Conservation (phyloP, 2,329 filamentous ascomycete species). For the Aquanectria penicillioides region DNA sequence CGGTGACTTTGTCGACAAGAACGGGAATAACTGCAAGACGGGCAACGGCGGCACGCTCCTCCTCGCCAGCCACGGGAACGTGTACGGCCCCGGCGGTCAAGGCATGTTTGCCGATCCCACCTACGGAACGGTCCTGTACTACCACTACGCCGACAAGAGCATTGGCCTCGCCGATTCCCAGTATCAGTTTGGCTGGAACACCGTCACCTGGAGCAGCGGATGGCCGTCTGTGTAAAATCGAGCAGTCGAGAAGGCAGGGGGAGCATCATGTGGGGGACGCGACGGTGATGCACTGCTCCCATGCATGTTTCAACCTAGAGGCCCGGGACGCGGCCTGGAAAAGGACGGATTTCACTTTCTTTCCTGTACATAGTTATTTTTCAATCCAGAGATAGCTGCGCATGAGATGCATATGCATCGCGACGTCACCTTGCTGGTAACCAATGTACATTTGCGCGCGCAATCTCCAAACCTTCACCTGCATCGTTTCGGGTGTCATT, state of each 20-base stretch:
- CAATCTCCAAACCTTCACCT: neutral
- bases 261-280: neutral
- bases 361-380: slow-evolving; percentile 12
- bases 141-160: slow-evolving; percentile 68
- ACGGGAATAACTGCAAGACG: slow-evolving; percentile 62
- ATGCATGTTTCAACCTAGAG: slow-evolving; percentile 2
- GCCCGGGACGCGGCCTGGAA: neutral
- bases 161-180: slow-evolving; percentile 61
- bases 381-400: neutral
- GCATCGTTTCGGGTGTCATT: too few relatives aligned
- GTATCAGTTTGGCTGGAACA: slow-evolving; percentile 59
- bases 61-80: slow-evolving; percentile 25
- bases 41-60: slow-evolving; percentile 47
- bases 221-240: slow-evolving; percentile 53
- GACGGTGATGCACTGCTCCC: neutral
- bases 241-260: neutral
- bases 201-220: slow-evolving; percentile 52
- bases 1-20: slow-evolving; percentile 66
- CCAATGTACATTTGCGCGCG: slow-evolving; percentile 1
- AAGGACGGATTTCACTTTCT: neutral
- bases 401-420: slow-evolving; percentile 6
- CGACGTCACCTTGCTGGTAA: neutral
- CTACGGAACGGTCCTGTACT: slow-evolving; percentile 67
- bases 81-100: slow-evolving; percentile 25
- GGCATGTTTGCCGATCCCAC: slow-evolving; percentile 33